Evolutionary conservation across 1,284 basidiomycete genomes (phyloP).

Genomic region (Erythrobasidium hasegawianum): DNA sequence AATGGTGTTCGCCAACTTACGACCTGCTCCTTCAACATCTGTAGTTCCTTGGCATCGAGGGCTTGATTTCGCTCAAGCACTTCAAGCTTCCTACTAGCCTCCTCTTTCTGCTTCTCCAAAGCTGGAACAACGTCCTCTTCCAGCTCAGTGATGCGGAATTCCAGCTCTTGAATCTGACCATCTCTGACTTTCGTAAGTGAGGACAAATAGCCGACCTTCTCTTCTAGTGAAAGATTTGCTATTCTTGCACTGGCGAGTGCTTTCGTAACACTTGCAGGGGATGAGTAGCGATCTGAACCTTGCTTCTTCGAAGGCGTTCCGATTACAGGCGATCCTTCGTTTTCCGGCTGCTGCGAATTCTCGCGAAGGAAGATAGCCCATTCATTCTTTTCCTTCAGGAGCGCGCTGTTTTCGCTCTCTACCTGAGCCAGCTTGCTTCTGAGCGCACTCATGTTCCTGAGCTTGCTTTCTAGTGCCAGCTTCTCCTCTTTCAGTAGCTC

Average conservation of each 20-base stretch:
- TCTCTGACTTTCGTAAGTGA: slow-evolving; percentile 42
- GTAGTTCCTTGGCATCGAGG: slow-evolving; percentile 41
- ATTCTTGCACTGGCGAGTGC: slow-evolving; percentile 41
- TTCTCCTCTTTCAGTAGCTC: slow-evolving; percentile 73
- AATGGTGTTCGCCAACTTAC: slow-evolving; percentile 27
- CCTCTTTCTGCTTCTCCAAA: slow-evolving; percentile 20
- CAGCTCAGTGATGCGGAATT: slow-evolving; percentile 39
- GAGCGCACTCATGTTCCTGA: slow-evolving; percentile 57
- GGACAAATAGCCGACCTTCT: slow-evolving; percentile 37
- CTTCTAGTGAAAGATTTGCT: slow-evolving; percentile 39
- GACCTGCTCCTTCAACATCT: slow-evolving; percentile 45
- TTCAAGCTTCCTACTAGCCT: slow-evolving; percentile 21
- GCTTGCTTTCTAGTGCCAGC: slow-evolving; percentile 59
- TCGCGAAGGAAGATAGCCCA: slow-evolving; percentile 38
- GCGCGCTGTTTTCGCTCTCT: slow-evolving; percentile 61
- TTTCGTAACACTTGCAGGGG: slow-evolving; percentile 42
- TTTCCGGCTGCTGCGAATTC: slow-evolving; percentile 5
- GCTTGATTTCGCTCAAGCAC: slow-evolving; percentile 36
- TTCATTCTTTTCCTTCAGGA: slow-evolving; percentile 56
- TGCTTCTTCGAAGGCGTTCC: not conserved
- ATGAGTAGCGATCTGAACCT: slow-evolving; percentile 24
- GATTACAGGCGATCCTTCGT: not conserved
- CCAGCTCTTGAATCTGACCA: slow-evolving; percentile 41
- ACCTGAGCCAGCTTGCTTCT: slow-evolving; percentile 58
- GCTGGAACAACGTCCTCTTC: slow-evolving; percentile 35